phyloP scores from a whole-genome alignment of 2,329 filamentous ascomycete genomes.

The Dichotomopilus funicola region DNA sequence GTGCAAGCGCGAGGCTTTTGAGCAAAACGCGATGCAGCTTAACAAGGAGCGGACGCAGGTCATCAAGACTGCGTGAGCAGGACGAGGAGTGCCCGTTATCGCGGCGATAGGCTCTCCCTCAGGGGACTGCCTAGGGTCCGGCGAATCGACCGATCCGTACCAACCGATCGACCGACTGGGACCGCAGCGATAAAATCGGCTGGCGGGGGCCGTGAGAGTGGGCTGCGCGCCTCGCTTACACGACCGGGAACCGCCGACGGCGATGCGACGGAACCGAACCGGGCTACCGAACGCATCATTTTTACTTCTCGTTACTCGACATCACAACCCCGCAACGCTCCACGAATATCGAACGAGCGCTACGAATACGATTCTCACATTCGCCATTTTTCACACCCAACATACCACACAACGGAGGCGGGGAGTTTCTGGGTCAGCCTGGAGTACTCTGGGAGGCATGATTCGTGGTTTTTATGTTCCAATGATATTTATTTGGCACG shows the following conservation, averaged over 20 bases:
- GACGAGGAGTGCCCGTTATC: too few species aligned
- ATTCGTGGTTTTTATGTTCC: too few species aligned
- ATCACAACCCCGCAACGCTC: too few species aligned
- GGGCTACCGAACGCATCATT: not conserved
- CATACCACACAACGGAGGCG: not conserved
- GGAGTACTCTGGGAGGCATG: too few species aligned
- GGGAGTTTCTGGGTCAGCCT: too few species aligned
- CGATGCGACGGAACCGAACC: not conserved
- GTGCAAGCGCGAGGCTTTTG: slow-evolving; percentile 96
- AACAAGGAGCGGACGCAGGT: slow-evolving; percentile 89
- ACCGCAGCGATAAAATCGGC: too few species aligned
- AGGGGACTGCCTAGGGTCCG: too few species aligned
- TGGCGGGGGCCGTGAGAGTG: too few species aligned
- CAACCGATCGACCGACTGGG: not conserved
- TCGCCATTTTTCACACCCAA: not conserved
- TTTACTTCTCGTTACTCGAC: too few species aligned
- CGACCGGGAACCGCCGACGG: not conserved
- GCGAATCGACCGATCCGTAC: too few species aligned
- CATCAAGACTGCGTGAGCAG: slow-evolving; percentile 71
- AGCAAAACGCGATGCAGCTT: slow-evolving; percentile 86
- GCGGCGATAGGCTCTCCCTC: too few species aligned
- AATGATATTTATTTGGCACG: slow-evolving; percentile 3
- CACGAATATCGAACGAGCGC: not conserved
- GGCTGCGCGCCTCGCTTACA: too few species aligned
- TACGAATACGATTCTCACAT: not conserved